Percentiles rank a stretch among this genome's conserved stretches.
Evolutionary conservation across 805 yeast species (phyloP).

Genomic region (Barnettozyma pratensis): DNA sequence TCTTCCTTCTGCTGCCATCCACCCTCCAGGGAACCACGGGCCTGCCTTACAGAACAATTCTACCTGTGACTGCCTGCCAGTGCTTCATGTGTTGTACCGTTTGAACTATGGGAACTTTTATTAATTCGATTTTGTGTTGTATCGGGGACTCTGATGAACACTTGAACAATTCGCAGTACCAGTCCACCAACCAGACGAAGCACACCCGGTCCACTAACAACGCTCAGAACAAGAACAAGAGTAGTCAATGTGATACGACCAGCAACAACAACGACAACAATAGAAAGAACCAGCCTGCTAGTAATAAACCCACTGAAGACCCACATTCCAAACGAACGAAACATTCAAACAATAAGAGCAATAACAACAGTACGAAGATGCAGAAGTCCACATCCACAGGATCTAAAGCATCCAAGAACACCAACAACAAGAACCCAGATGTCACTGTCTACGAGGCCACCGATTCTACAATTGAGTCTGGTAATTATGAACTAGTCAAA

Average conservation of each 20-base stretch:
- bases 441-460: constrained; percentile 27
- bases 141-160: constrained; percentile 21
- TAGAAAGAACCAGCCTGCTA: no score
- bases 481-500: background rate
- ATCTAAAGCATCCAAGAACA: no score
- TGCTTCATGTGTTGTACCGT: background rate
- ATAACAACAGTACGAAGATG: background rate
- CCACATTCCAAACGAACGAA: background rate
- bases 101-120: constrained; percentile 29
- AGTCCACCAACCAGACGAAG: constrained; percentile 11
- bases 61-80: background rate
- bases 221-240: background rate
- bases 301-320: no score
- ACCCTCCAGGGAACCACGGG: no score
- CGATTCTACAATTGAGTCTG: constrained; percentile 20
- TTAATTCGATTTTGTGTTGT: constrained; percentile 32
- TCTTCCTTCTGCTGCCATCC: no score
- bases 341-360: background rate
- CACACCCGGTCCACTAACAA: constrained; percentile 2
- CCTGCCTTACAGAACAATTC: no score
- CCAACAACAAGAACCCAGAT: constrained; percentile 16
- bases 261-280: no score
- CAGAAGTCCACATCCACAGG: background rate
- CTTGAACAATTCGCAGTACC: constrained; percentile 14
- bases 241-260: background rate